These are phyloP conservation scores for Volvariella volvacea DNA, from an alignment of 1,284 basidiomycete species.

Conservation along the genomic window DNA sequence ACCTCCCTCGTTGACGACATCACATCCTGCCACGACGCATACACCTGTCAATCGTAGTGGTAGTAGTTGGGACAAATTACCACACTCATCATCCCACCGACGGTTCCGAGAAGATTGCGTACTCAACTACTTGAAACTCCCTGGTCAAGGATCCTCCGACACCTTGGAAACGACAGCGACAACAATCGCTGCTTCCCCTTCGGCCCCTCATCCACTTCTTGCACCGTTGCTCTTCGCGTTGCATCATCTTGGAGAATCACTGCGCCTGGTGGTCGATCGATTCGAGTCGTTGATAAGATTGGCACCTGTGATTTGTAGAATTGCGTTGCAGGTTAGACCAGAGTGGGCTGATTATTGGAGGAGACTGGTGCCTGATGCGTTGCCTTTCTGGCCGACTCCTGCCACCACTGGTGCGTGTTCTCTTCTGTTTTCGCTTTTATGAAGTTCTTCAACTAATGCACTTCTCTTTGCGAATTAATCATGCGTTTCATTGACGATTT, in stretches of 20 bases:
- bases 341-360: conserved; percentile 91
- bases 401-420: conserved; percentile 34
- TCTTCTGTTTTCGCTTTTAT: conserved; percentile 1
- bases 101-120: conserved; percentile 55
- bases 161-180: conserved; percentile 11
- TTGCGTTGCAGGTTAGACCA: conserved; percentile 61
- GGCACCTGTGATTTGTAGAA: conserved; percentile 55
- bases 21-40: background rate
- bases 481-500: background rate
- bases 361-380: conserved; percentile 58
- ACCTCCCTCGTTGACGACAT: too few relatives aligned
- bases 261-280: conserved; percentile 48
- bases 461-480: background rate
- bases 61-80: conserved; percentile 27
- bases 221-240: conserved; percentile 59
- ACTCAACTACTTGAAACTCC: conserved; percentile 37
- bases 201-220: conserved; percentile 34
- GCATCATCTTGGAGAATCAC: conserved; percentile 71
- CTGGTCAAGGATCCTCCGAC: conserved; percentile 13
- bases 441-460: conserved; percentile 6
- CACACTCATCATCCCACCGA: conserved; percentile 28
- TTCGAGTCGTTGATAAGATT: conserved; percentile 54
- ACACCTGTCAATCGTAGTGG: background rate
- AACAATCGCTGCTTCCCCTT: conserved; percentile 15
- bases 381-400: conserved; percentile 49